Evolutionary conservation across 2,329 filamentous ascomycete genomes (phyloP).

Genomic region (Aspergillus quadricinctus): DNA sequence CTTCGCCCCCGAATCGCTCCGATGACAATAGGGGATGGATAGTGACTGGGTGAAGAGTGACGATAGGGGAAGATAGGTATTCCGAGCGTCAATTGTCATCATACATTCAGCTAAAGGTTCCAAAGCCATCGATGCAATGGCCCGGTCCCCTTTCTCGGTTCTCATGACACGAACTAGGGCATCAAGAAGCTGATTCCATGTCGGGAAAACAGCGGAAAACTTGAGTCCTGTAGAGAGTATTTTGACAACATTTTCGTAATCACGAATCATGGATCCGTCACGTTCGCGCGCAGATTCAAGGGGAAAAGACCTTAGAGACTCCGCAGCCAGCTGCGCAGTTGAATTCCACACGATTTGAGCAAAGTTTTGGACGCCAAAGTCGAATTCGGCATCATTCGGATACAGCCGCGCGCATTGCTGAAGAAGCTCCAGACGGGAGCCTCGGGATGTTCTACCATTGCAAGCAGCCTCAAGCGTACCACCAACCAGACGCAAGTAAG

Average conservation of each 20-base stretch:
- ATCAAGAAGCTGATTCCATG: conserved; percentile 53
- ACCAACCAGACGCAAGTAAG: conserved; percentile 27
- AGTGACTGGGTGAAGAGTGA: conserved; percentile 32
- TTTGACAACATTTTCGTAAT: conserved; percentile 65
- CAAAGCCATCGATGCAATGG: conserved; percentile 61
- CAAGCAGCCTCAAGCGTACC: conserved; percentile 31
- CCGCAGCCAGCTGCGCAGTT: conserved; percentile 28
- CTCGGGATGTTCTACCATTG: conserved; percentile 29
- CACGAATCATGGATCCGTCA: conserved; percentile 54
- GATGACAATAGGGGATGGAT: conserved; percentile 27
- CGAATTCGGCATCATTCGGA: conserved; percentile 10
- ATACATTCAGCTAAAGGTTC: conserved; percentile 65
- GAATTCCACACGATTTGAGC: conserved; percentile 32
- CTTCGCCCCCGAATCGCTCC: neutral
- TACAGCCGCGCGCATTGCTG: conserved; percentile 33
- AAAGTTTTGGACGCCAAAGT: conserved; percentile 8
- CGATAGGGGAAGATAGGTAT: conserved; percentile 33
- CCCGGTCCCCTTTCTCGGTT: conserved; percentile 63
- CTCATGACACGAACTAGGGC: conserved; percentile 54
- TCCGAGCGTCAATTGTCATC: conserved; percentile 23
- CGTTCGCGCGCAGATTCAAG: conserved; percentile 41
- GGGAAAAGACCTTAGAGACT: conserved; percentile 39
- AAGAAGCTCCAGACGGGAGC: conserved; percentile 35
- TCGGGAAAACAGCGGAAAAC: conserved; percentile 23
- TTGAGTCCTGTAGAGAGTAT: conserved; percentile 59